Base-by-base conservation (phyloP, 176 grass and related monocot species). In the Hordeum marinum region DNA sequence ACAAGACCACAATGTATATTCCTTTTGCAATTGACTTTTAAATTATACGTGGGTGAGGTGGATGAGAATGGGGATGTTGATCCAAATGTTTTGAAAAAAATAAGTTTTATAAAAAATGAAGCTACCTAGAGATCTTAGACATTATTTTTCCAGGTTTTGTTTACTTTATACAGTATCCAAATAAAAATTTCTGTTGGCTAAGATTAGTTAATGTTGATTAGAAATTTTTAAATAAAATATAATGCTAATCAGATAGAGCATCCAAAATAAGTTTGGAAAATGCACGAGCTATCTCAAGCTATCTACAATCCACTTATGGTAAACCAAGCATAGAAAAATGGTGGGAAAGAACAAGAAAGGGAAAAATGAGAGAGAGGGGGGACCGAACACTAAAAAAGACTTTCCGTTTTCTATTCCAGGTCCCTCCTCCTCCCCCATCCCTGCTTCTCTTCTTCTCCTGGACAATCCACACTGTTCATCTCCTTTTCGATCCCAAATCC, bases 401-500 rank as follows among this genome's bases (percentile, higher is more conserved):
- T 65, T 64, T 2, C 52, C n/a, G 20, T 86, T 85, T 90, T 82
- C 76, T 89, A 89, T 89, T 81, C 82, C 81, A 79, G 83, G 83
- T 77, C 63, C 39, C 78, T 71, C 32, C n/a, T 21, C 46, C 68
- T n/a, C n/a, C 77, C 80, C 69, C 26, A 64, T 1, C 79, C n/a
- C 74, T 69, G 66, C 66, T 68, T 82, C 50, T 76, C 69, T 63
- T 82, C 71, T 76, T 80, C 77, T 87, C 70, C 66, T 74, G 42
- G 65, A 88, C 86, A 90, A 80, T 88, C 46, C 74, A 74, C 79
- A 87, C 85, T 91, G 85, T 71, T 82, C 86, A 77, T 78, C 83
- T 66, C 57, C 46, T 54, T 82, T 58, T 63, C 83, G 90, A 88
- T 92, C 83, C 90, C 86, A 88, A 88, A 88, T 88, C 90, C 70